phyloP scores from a whole-genome alignment of 139 green algal genomes.

The Gonium pectorale region DNA sequence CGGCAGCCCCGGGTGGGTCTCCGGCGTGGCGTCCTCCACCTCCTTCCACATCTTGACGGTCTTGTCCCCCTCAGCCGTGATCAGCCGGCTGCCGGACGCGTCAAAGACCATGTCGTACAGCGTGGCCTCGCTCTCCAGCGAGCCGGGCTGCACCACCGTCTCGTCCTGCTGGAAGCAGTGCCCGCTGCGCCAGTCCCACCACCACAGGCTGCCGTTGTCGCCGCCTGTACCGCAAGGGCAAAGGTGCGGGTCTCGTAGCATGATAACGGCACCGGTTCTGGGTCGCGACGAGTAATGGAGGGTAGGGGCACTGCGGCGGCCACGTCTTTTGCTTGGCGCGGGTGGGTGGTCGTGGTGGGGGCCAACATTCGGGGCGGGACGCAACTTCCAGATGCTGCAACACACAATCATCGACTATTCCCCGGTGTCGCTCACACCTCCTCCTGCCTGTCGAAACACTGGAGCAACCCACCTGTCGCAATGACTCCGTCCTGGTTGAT shows the following conservation, averaged over 20 bases:
- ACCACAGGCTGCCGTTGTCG: constrained; percentile 72
- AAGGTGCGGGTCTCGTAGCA: no score
- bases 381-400: no score
- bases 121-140: constrained; percentile 80
- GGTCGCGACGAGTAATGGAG: no score
- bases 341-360: no score
- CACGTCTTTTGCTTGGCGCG: no score
- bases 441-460: no score
- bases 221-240: no score
- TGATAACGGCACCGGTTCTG: no score
- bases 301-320: no score
- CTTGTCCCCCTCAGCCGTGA: constrained; percentile 81
- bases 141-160: constrained; percentile 92
- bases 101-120: constrained; percentile 71
- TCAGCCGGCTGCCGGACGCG: constrained; percentile 31
- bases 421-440: no score
- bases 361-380: no score
- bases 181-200: constrained; percentile 96
- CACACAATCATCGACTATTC: no score
- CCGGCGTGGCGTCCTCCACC: constrained; percentile 88
- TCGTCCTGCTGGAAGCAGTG: constrained; percentile 95
- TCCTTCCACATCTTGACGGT: constrained; percentile 99
- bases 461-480: constrained; percentile 84
- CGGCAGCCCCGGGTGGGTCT: constrained; percentile 86
- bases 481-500: constrained; percentile 97